These are phyloP conservation scores for Alternaria postmessia DNA, from an alignment of 2,329 filamentous ascomycete genomes.

Conservation along the genomic window DNA sequence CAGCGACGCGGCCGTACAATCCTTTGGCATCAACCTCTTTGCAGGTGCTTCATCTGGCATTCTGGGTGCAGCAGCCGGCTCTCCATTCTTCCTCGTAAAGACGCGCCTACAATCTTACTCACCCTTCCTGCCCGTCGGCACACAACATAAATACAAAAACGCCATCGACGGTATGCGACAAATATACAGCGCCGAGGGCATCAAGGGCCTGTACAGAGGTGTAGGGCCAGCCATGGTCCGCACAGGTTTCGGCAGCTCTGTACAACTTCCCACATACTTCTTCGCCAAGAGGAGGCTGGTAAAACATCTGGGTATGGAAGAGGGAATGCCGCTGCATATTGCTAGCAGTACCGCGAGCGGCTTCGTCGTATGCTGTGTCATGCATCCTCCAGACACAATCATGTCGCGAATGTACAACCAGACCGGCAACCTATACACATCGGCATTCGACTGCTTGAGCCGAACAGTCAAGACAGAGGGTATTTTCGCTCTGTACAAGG, in stretches of 20 bases:
- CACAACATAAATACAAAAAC: constrained; percentile 92
- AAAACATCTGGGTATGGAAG: constrained; percentile 85
- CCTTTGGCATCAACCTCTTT: constrained; percentile 90
- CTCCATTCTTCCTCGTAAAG: constrained; percentile 97
- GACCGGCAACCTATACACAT: constrained; percentile 93
- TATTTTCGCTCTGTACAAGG: constrained; percentile 93
- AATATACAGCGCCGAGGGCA: constrained; percentile 80
- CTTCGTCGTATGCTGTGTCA: constrained; percentile 95
- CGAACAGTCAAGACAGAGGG: constrained; percentile 94
- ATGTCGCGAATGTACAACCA: constrained; percentile 99
- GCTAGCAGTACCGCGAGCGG: constrained; percentile 88
- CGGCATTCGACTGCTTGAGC: constrained; percentile 88
- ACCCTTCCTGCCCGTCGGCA: constrained; percentile 90
- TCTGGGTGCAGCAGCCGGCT: constrained; percentile 89
- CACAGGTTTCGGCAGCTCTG: constrained; percentile 93
- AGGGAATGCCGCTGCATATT: constrained; percentile 88
- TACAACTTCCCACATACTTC: constrained; percentile 97
- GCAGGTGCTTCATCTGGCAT: constrained; percentile 89
- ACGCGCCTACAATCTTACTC: constrained; percentile 94
- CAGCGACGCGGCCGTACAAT: constrained; percentile 77
- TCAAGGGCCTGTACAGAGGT: constrained; percentile 85
- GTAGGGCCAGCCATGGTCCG: constrained; percentile 94
- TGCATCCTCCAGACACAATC: constrained; percentile 99
- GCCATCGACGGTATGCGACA: constrained; percentile 81
- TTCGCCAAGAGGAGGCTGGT: constrained; percentile 90